A percentile compares a stretch with the other conserved stretches of the same genome.
Conservation (phyloP, 768 basidiomycete species). For the Rhizopogon vinicolor region DNA sequence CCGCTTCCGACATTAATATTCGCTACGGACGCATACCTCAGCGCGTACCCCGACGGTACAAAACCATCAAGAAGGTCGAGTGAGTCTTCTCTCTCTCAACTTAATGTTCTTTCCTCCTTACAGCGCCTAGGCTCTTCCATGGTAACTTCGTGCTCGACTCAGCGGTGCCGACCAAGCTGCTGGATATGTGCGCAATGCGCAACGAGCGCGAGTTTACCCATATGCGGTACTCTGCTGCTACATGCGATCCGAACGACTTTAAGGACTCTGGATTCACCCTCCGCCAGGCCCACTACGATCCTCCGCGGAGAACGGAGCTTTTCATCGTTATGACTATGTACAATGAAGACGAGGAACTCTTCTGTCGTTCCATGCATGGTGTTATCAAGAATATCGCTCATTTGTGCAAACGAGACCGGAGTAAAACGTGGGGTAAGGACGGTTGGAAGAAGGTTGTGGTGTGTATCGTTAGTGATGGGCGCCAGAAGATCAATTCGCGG, state of each 20-base stretch:
- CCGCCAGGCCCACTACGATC: constrained; percentile 88
- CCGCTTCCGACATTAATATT: constrained; percentile 49
- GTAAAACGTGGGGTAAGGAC: constrained; percentile 95
- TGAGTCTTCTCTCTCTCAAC: constrained; percentile 31
- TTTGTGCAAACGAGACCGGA: constrained; percentile 78
- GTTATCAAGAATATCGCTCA: constrained; percentile 93
- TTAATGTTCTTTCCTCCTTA: not conserved
- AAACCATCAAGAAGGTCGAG: constrained; percentile 92
- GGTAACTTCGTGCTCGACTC: constrained; percentile 93
- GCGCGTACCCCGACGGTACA: constrained; percentile 82
- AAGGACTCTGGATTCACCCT: constrained; percentile 77
- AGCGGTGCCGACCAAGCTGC: constrained; percentile 84
- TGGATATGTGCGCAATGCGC: constrained; percentile 73
- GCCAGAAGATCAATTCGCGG: constrained; percentile 78
- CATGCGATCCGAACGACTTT: constrained; percentile 95
- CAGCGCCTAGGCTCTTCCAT: constrained; percentile 60
- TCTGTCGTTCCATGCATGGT: constrained; percentile 92
- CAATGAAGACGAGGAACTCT: constrained; percentile 89
- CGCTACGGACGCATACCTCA: constrained; percentile 91
- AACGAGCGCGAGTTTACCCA: constrained; percentile 90
- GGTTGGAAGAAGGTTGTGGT: constrained; percentile 99
- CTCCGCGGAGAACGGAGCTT: constrained; percentile 84
- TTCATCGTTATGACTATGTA: constrained; percentile 99
- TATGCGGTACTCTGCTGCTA: constrained; percentile 95
- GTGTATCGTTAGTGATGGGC: constrained; percentile 86